These are phyloP conservation scores for Poronia punctata DNA, from an alignment of 495 filamentous ascomycete species.

Conservation along the genomic window DNA sequence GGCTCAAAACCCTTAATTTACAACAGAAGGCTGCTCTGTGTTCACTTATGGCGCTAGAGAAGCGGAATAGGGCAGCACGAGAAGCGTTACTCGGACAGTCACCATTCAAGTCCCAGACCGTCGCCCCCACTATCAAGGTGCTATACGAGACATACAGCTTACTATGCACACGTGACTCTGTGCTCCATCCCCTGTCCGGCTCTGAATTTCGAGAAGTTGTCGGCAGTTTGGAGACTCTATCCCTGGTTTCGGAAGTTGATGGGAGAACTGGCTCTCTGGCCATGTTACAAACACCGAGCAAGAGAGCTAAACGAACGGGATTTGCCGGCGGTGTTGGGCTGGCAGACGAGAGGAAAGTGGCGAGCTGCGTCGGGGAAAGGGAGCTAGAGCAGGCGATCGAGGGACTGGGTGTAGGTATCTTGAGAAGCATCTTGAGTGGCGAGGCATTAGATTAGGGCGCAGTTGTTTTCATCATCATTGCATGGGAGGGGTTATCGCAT, in stretches of 20 bases:
- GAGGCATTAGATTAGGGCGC: constrained; percentile 38
- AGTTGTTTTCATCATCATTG: constrained; percentile 12
- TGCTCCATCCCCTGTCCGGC: constrained; percentile 76
- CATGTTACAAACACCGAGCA: constrained; percentile 51
- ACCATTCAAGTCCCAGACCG: constrained; percentile 22
- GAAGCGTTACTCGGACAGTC: constrained; percentile 41
- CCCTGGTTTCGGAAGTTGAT: constrained; percentile 71
- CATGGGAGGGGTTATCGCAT: constrained; percentile 16
- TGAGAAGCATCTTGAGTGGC: constrained; percentile 47
- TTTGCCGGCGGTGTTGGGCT: constrained; percentile 25
- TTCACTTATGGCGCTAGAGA: constrained; percentile 75
- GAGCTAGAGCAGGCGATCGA: constrained; percentile 67
- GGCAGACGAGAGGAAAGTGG: constrained; percentile 62
- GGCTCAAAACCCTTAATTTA: constrained; percentile 79
- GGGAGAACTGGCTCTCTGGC: constrained; percentile 59
- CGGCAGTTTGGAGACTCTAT: constrained; percentile 78
- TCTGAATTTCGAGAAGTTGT: constrained; percentile 94
- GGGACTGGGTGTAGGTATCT: constrained; percentile 53
- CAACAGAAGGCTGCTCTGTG: constrained; percentile 97
- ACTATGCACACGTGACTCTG: constrained; percentile 73
- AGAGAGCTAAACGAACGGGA: constrained; percentile 41
- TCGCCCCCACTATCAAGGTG: constrained; percentile 66
- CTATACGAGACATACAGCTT: constrained; percentile 72
- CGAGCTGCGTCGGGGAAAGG: constrained; percentile 68
- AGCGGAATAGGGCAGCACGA: constrained; percentile 41